Conservation (phyloP, 805 yeast genomes). For the Saccharomycopsis sp. region DNA sequence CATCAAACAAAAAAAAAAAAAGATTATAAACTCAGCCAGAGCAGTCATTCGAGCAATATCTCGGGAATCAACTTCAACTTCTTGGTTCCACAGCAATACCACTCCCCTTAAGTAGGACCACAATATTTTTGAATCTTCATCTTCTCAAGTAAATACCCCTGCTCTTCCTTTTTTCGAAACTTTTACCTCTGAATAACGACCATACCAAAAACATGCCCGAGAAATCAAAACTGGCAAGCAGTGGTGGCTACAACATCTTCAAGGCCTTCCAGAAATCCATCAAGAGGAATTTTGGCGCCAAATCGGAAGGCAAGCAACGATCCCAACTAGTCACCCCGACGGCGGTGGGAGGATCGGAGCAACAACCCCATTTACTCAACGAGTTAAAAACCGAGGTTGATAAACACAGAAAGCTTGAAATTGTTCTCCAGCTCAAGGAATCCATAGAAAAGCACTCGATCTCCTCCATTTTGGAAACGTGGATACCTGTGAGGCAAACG, state of each 20-base stretch:
- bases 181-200: too few relatives aligned
- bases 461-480: conserved; percentile 20
- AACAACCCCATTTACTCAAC: conserved; percentile 12
- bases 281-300: conserved; percentile 2
- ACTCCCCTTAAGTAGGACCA: too few relatives aligned
- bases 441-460: conserved; percentile 14
- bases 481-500: conserved; percentile 19
- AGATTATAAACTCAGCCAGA: too few relatives aligned
- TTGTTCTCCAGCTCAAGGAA: conserved; percentile 12
- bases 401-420: conserved; percentile 14
- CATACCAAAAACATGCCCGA: background rate
- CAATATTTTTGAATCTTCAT: too few relatives aligned
- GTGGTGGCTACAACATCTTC: conserved; percentile 5
- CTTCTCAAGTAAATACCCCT: too few relatives aligned
- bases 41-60: too few relatives aligned
- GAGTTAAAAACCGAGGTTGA: conserved; percentile 11
- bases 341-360: conserved; percentile 19
- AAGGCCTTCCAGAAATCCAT: conserved; percentile 9
- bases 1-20: too few relatives aligned
- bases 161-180: background rate
- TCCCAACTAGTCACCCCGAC: conserved; percentile 11
- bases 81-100: too few relatives aligned
- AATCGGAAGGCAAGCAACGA: background rate
- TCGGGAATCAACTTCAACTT: too few relatives aligned
- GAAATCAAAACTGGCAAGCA: background rate